Evolutionary conservation across 495 filamentous ascomycete species (phyloP).

Genomic region (Astrothelium macrocarpum): DNA sequence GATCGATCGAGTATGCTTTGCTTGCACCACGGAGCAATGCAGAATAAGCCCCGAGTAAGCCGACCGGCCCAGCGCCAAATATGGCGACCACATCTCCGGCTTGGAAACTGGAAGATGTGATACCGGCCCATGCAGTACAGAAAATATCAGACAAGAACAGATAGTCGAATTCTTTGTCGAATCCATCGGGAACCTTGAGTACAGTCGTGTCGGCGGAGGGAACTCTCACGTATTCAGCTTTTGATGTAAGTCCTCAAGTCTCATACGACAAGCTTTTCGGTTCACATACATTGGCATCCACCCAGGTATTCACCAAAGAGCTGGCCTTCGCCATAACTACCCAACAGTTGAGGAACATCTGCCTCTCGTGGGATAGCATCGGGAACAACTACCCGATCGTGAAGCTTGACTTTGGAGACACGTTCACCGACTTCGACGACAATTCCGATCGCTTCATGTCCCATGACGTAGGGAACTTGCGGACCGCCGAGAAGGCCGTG

Average conservation of each 20-base stretch:
- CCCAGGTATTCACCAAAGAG: not conserved
- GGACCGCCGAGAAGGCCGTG: slow-evolving; percentile 7
- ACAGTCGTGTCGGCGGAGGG: slow-evolving; percentile 34
- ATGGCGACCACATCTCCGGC: slow-evolving; percentile 36
- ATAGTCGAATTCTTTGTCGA: slow-evolving; percentile 26
- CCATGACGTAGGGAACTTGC: slow-evolving; percentile 23
- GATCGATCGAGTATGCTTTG: slow-evolving; percentile 27
- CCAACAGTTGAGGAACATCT: slow-evolving; percentile 14
- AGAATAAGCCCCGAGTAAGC: slow-evolving; percentile 32
- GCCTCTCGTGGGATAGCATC: slow-evolving; percentile 5
- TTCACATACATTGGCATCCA: not conserved
- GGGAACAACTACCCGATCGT: slow-evolving; percentile 34
- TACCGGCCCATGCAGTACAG: slow-evolving; percentile 32
- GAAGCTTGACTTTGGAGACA: slow-evolving; percentile 24
- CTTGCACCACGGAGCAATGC: slow-evolving; percentile 34
- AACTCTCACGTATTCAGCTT: slow-evolving; percentile 36
- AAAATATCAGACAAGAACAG: slow-evolving; percentile 34
- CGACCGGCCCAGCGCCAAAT: slow-evolving; percentile 38
- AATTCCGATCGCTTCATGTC: slow-evolving; percentile 37
- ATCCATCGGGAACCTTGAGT: slow-evolving; percentile 25
- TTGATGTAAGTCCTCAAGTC: too few species aligned
- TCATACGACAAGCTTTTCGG: too few species aligned
- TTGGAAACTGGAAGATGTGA: slow-evolving; percentile 29
- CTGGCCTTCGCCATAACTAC: slow-evolving; percentile 7
- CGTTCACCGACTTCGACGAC: slow-evolving; percentile 29